Evolutionary conservation across 768 basidiomycete genomes (phyloP).

Genomic region (Mycena polygramma): DNA sequence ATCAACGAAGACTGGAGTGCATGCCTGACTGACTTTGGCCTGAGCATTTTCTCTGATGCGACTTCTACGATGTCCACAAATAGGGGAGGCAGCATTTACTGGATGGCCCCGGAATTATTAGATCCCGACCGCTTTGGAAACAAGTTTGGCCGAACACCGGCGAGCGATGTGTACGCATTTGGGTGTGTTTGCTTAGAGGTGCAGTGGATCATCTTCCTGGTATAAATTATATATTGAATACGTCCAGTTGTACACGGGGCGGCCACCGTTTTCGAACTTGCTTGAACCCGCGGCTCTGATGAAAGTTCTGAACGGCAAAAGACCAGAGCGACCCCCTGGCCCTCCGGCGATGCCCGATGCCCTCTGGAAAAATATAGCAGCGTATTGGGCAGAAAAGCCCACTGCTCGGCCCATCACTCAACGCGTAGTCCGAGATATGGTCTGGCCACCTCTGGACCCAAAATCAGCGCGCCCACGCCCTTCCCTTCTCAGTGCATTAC

Average conservation of each 20-base stretch:
- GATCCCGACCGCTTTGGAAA: constrained; percentile 45
- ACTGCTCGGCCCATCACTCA: not conserved
- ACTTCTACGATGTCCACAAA: constrained; percentile 43
- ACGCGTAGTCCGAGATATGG: constrained; percentile 6
- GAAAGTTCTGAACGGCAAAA: constrained; percentile 17
- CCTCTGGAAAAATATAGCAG: constrained; percentile 6
- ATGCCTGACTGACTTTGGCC: constrained; percentile 51
- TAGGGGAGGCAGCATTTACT: constrained; percentile 45
- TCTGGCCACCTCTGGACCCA: not conserved
- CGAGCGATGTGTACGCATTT: constrained; percentile 50
- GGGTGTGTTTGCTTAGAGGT: constrained; percentile 51
- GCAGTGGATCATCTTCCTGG: not conserved
- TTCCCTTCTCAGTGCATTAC: no score
- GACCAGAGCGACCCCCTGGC: constrained; percentile 1
- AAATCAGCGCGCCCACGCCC: no score
- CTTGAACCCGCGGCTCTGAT: constrained; percentile 9
- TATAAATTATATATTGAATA: not conserved
- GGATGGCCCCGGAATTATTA: constrained; percentile 54
- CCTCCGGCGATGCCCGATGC: constrained; percentile 2
- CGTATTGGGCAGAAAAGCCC: not conserved
- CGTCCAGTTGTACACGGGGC: constrained; percentile 23
- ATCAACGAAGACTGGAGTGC: constrained; percentile 47
- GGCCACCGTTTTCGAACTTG: constrained; percentile 20
- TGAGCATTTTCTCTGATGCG: constrained; percentile 47
- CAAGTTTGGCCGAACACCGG: constrained; percentile 42